Evolutionary conservation across 2,329 filamentous ascomycete species (phyloP).

Genomic region (Xylariaceae sp.): DNA sequence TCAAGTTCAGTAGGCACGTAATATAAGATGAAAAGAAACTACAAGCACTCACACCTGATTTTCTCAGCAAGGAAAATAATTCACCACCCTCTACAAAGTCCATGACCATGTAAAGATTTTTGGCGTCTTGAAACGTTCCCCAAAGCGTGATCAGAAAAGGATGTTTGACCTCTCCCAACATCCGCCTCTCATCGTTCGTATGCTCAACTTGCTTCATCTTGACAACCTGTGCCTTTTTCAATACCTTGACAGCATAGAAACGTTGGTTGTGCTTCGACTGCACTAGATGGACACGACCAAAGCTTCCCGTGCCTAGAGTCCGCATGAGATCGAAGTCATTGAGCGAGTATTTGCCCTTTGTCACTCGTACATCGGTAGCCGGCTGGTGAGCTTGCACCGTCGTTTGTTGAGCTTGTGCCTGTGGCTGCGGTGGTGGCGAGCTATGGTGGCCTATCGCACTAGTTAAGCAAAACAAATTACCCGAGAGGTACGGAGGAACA

Average conservation of each 20-base stretch:
- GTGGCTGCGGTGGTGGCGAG: constrained; percentile 32
- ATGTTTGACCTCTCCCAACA: constrained; percentile 96
- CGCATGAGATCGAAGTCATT: constrained; percentile 85
- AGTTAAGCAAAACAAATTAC: constrained; percentile 25
- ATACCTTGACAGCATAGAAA: constrained; percentile 96
- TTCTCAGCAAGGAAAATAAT: constrained; percentile 89
- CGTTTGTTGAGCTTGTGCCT: constrained; percentile 22
- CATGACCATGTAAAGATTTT: constrained; percentile 99
- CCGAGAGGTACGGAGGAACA: constrained; percentile 1
- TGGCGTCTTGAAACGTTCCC: constrained; percentile 95
- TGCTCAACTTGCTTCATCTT: constrained; percentile 99
- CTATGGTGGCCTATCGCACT: constrained; percentile 34
- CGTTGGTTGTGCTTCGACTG: constrained; percentile 98
- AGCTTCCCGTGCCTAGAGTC: constrained; percentile 93
- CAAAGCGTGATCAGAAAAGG: constrained; percentile 96
- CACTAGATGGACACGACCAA: constrained; percentile 92
- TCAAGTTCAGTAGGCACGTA: constrained; percentile 15
- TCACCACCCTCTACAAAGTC: constrained; percentile 99
- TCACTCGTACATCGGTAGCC: constrained; percentile 57
- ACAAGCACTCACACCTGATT: constrained; percentile 69
- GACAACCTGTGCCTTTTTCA: constrained; percentile 98
- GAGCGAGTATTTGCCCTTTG: constrained; percentile 96
- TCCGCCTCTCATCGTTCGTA: constrained; percentile 94
- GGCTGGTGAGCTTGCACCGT: constrained; percentile 22
- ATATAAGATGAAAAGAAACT: not conserved